Evolutionary conservation across 192 early-diverging fungal species (phyloP), one percentile per base, ranked within the genome.

Genomic region (Piromyces finnis): DNA sequence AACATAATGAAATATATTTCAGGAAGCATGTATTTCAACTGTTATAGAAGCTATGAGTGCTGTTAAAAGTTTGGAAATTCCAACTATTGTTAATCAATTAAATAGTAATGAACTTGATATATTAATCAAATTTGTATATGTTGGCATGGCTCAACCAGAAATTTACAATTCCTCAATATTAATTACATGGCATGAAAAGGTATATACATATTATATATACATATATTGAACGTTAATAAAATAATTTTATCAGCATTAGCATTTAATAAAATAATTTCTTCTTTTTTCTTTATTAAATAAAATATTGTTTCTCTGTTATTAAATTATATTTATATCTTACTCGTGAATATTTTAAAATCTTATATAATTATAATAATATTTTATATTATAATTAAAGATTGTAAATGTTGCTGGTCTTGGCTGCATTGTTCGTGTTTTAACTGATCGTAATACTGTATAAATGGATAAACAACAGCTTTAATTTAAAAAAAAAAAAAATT

Each of bases 181-280:
- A 80, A 86, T 98, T 80, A 87, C 88, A 81, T 98, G 96, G 96
- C 97, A 98, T 82, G 96, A 98, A 81, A 95, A 97, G 87, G 93
- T 97, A 83, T n/a, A 79, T 37, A 3, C 26, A n/a, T n/a, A n/a
- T n/a, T n/a, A n/a, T n/a, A n/a, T n/a, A n/a, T n/a, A n/a, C n/a
- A n/a, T n/a, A n/a, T n/a, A n/a, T n/a, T n/a, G n/a, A n/a, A n/a
- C n/a, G n/a, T n/a, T n/a, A n/a, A n/a, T n/a, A n/a, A n/a, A n/a
- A n/a, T n/a, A n/a, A n/a, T n/a, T n/a, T n/a, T n/a, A n/a, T n/a
- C n/a, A n/a, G n/a, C n/a, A n/a, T n/a, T n/a, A n/a, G n/a, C n/a
- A n/a, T n/a, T n/a, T n/a, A n/a, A n/a, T n/a, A n/a, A n/a, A n/a
- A n/a, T n/a, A n/a, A n/a, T n/a, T n/a, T n/a, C n/a, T n/a, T n/a